These are phyloP conservation scores for Alternaria ethzedia DNA, from an alignment of 2,329 filamentous ascomycete species.

Conservation along the genomic window DNA sequence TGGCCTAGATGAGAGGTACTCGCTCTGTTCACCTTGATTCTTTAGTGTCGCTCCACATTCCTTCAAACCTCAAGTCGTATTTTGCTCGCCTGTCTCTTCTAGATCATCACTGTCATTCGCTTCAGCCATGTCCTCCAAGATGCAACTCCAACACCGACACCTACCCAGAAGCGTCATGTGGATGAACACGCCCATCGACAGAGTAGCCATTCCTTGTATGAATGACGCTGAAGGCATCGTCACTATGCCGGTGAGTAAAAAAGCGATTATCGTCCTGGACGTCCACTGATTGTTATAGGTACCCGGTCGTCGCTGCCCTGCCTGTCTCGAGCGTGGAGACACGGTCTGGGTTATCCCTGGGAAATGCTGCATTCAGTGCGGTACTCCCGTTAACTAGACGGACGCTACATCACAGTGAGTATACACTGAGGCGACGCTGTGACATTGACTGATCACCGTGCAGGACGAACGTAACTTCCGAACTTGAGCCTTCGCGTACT, in stretches of 20 bases:
- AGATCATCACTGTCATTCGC: background rate
- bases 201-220: constrained; percentile 34
- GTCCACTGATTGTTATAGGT: constrained; percentile 33
- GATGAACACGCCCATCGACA: constrained; percentile 32
- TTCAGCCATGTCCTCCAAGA: background rate
- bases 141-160: background rate
- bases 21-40: background rate
- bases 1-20: background rate
- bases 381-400: constrained; percentile 47
- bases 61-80: background rate
- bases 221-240: constrained; percentile 39
- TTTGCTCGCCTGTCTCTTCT: background rate
- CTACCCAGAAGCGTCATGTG: constrained; percentile 28
- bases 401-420: constrained; percentile 5
- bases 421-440: background rate
- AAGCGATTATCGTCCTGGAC: background rate
- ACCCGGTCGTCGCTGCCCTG: constrained; percentile 48
- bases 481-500: constrained; percentile 10
- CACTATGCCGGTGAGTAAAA: constrained; percentile 42
- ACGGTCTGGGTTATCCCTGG: constrained; percentile 51
- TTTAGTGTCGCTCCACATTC: background rate
- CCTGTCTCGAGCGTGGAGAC: constrained; percentile 49
- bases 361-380: constrained; percentile 49
- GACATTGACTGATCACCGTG: constrained; percentile 3
- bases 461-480: constrained; percentile 1